phyloP scores from a whole-genome alignment of 169 alveolate genomes.

The Eimeria falciformis region DNA sequence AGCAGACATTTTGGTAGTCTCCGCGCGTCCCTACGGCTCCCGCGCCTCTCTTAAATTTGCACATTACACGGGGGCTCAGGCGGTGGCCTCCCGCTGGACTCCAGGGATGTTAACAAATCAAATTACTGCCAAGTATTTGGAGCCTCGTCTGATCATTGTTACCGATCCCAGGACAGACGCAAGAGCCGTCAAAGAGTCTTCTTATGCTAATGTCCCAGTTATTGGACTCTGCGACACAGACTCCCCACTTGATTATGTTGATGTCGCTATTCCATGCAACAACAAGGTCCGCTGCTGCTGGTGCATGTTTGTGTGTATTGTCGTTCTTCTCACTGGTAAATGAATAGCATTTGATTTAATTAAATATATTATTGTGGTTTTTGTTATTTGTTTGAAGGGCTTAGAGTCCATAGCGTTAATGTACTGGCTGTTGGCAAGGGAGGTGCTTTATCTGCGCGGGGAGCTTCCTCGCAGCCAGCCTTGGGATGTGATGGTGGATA shows the following conservation, averaged over 20 bases:
- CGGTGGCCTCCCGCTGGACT: constrained; percentile 98
- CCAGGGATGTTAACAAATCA: constrained; percentile 99
- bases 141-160: constrained; percentile 98
- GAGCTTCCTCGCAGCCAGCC: constrained; percentile 85
- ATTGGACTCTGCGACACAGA: constrained; percentile 99
- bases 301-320: neutral
- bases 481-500: constrained; percentile 85
- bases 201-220: constrained; percentile 98
- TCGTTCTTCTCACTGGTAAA: neutral
- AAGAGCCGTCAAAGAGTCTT: constrained; percentile 97
- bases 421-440: constrained; percentile 97
- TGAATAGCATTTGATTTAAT: neutral
- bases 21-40: constrained; percentile 92
- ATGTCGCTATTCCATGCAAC: constrained; percentile 99
- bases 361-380: too few relatives aligned
- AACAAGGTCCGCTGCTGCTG: constrained; percentile 89
- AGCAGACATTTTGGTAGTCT: constrained; percentile 97
- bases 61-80: constrained; percentile 97
- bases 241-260: constrained; percentile 98
- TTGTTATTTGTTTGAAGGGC: constrained; percentile 95
- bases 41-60: constrained; percentile 99
- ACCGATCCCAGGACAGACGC: constrained; percentile 99
- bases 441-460: constrained; percentile 97
- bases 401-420: constrained; percentile 96
- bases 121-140: constrained; percentile 95